Evolutionary conservation across 371 early-diverging fungal species (phyloP), one percentile per base, ranked within the genome.

Genomic region (Globomyces sp.): DNA sequence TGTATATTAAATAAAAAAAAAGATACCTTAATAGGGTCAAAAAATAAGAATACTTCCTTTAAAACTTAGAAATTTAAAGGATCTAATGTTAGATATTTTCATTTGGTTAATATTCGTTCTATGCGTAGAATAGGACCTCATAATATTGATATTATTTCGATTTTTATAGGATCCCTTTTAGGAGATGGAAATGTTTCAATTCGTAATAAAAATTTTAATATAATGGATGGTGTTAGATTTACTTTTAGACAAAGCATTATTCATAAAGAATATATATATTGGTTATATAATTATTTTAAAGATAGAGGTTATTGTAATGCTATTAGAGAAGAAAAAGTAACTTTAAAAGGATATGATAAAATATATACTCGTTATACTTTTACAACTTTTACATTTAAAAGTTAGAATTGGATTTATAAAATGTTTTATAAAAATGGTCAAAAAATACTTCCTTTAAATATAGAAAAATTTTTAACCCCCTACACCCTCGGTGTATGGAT

Each of bases 401-500:
- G 44, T 55, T 55, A 6, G 4, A 44, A 55, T 55, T 55, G 57
- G 57, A 55, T 55, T 44, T 11, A 55, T 55, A 55, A 55, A 6
- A 11, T 6, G 10, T 55, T 55, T 55, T 55, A 55, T 55, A 4
- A 4, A 6, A 55, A 55, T 40, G 44, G 39, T 55, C 4, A 46
- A 46, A 46, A 69, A 68, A 49, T 68, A 34, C 40, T 68, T 55
- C 69, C 69, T 34, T 65, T 40, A 44, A 10, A 8, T 41, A 58
- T 68, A 52, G 50, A 8, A 13, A 39, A 68, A 10, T 70, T 42
- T 69, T 70, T 68, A 47, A 72, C 70, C 6, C 71, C 52, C 24
- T 49, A 42, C 8, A 42, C 69, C 63, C 68, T 58, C 43, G 70
- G 69, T 63, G 39, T 48, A 64, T 70, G 68, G 68, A 69, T 69